These are phyloP conservation scores for Cardamine resedifolia DNA, from an alignment of 345 rosid genomes.

Conservation along the genomic window DNA sequence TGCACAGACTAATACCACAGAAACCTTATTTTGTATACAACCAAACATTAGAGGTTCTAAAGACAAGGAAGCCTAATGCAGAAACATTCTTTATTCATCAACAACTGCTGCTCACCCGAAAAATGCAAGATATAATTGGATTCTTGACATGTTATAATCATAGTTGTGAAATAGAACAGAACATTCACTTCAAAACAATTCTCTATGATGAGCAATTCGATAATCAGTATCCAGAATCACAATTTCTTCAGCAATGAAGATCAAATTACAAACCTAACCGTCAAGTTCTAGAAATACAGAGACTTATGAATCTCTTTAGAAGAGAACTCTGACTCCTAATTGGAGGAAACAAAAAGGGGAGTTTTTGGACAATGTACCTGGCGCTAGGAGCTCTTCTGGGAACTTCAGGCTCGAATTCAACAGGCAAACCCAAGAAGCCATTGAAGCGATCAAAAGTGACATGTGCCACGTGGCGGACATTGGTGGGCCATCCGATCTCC, in stretches of 20 bases:
- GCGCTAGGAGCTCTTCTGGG: conserved; percentile 87
- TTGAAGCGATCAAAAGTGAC: conserved; percentile 94
- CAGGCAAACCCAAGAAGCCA: conserved; percentile 91
- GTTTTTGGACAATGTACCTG: conserved; percentile 49
- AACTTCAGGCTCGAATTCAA: conserved; percentile 88
- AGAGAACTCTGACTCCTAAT: background rate
- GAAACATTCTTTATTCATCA: background rate
- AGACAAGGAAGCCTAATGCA: background rate
- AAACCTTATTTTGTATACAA: background rate
- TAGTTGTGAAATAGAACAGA: background rate
- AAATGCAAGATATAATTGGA: background rate
- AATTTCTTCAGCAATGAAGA: background rate
- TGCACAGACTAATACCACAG: background rate
- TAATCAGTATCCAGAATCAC: background rate
- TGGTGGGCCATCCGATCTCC: conserved; percentile 86
- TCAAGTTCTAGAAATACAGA: background rate
- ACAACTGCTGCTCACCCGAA: background rate
- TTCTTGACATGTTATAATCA: background rate
- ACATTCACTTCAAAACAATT: background rate
- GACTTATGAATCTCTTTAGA: background rate
- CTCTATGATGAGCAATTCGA: background rate
- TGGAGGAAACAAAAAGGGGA: background rate
- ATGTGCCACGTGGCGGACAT: conserved; percentile 85
- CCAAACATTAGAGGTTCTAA: background rate
- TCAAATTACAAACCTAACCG: background rate